Conservation (phyloP, 2,329 filamentous ascomycete genomes). For the Stachybotrys elegans region DNA sequence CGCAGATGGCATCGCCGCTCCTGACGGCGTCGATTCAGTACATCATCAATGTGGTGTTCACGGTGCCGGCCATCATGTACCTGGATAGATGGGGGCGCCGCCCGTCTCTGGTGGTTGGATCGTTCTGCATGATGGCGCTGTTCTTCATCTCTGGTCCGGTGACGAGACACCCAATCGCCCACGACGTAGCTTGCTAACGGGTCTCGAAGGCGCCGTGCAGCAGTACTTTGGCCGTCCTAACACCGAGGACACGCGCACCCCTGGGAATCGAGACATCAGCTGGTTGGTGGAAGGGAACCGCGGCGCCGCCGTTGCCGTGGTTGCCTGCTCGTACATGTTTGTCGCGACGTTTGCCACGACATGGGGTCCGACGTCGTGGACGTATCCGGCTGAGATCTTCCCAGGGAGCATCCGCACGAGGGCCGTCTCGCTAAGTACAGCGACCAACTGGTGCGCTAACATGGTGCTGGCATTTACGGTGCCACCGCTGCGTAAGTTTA, state of each 20-base stretch:
- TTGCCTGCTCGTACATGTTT: constrained; percentile 59
- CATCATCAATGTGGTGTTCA: constrained; percentile 57
- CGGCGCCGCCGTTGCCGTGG: constrained; percentile 53
- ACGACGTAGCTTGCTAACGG: background rate
- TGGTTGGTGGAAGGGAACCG: constrained; percentile 51
- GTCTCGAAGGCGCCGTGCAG: constrained; percentile 43
- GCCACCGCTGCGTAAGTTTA: constrained; percentile 42
- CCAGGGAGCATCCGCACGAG: constrained; percentile 36
- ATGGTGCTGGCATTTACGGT: constrained; percentile 27
- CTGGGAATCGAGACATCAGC: constrained; percentile 42
- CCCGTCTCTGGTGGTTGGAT: constrained; percentile 48
- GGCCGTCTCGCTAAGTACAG: constrained; percentile 37
- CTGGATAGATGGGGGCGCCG: constrained; percentile 56
- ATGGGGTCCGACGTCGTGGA: constrained; percentile 40
- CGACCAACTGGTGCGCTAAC: constrained; percentile 29
- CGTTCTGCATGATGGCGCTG: constrained; percentile 55
- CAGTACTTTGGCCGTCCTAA: constrained; percentile 52
- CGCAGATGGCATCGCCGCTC: constrained; percentile 50
- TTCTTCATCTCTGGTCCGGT: constrained; percentile 53
- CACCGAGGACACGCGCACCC: constrained; percentile 28
- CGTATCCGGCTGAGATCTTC: constrained; percentile 43
- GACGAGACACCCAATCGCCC: too few relatives aligned
- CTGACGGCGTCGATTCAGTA: constrained; percentile 59
- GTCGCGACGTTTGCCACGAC: constrained; percentile 40
- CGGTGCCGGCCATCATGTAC: constrained; percentile 54